Conservation (phyloP, 495 filamentous ascomycete genomes). For the Xylaria venustula region DNA sequence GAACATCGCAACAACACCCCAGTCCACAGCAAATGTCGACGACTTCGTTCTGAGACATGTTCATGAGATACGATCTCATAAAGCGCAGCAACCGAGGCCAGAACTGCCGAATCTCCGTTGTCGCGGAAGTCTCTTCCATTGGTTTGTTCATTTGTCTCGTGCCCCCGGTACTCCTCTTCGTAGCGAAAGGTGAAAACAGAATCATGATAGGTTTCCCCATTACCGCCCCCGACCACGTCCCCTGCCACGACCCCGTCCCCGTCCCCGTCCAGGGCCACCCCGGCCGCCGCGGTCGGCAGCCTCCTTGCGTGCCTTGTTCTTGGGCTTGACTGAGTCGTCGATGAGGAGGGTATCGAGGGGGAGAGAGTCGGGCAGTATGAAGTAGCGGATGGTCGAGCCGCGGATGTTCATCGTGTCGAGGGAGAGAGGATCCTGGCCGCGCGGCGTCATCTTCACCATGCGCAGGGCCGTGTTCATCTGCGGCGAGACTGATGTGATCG, state of each 20-base stretch:
- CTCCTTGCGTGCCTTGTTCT: constrained; percentile 99
- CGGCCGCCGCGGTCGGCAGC: constrained; percentile 62
- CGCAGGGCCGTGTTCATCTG: constrained; percentile 96
- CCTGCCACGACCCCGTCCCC: constrained; percentile 62
- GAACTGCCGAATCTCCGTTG: neutral
- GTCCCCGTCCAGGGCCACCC: constrained; percentile 57
- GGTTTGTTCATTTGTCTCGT: neutral
- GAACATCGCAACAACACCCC: neutral
- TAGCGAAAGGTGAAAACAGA: neutral
- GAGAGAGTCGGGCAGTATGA: constrained; percentile 90
- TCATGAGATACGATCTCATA: neutral
- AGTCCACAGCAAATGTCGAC: neutral
- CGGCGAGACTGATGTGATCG: constrained; percentile 89
- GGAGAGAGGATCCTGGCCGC: constrained; percentile 77
- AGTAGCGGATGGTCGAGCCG: constrained; percentile 88
- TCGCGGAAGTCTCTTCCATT: neutral
- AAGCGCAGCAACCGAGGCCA: neutral
- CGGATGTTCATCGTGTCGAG: constrained; percentile 97
- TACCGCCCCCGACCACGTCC: constrained; percentile 36
- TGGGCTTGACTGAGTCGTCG: constrained; percentile 95
- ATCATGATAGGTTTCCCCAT: neutral
- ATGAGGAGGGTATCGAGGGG: constrained; percentile 92
- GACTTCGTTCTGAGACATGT: neutral
- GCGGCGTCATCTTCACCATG: constrained; percentile 90
- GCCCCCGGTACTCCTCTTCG: neutral